These are phyloP conservation scores for Scalesia atractyloides DNA, from an alignment of 129 eudicot species.

Conservation along the genomic window DNA sequence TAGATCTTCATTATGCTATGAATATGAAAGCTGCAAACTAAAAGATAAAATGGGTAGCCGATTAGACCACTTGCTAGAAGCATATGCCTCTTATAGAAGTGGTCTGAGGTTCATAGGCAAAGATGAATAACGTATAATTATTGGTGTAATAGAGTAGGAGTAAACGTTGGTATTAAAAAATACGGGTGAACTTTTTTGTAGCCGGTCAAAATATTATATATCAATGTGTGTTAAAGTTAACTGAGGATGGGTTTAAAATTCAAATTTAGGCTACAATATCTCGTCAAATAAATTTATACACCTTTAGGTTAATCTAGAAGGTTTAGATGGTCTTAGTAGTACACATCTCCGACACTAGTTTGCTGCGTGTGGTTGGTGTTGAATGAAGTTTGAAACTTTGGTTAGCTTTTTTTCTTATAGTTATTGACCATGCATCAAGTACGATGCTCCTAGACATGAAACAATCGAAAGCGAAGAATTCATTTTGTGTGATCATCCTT, in stretches of 20 bases:
- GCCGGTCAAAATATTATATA: background rate
- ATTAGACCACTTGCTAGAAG: no score
- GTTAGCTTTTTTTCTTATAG: background rate
- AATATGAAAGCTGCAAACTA: no score
- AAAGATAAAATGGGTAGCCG: no score
- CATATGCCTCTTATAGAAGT: no score
- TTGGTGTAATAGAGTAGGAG: no score
- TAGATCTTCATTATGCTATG: no score
- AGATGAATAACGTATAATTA: no score
- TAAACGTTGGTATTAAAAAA: no score
- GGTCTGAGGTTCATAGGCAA: no score
- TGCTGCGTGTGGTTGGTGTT: slow-evolving; percentile 1
- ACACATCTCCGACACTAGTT: background rate
- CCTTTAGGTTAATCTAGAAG: slow-evolving; percentile 1
- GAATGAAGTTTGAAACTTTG: background rate
- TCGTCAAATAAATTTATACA: background rate
- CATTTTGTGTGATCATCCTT: no score
- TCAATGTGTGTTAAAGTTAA: background rate
- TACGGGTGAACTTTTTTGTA: background rate
- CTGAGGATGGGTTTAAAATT: background rate
- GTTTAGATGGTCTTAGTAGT: background rate
- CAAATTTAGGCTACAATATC: background rate
- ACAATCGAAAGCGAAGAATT: background rate
- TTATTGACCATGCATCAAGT: background rate
- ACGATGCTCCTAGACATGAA: background rate